Base-by-base conservation (phyloP, 2,329 filamentous ascomycete species). In the Epichloe sylvatica region DNA sequence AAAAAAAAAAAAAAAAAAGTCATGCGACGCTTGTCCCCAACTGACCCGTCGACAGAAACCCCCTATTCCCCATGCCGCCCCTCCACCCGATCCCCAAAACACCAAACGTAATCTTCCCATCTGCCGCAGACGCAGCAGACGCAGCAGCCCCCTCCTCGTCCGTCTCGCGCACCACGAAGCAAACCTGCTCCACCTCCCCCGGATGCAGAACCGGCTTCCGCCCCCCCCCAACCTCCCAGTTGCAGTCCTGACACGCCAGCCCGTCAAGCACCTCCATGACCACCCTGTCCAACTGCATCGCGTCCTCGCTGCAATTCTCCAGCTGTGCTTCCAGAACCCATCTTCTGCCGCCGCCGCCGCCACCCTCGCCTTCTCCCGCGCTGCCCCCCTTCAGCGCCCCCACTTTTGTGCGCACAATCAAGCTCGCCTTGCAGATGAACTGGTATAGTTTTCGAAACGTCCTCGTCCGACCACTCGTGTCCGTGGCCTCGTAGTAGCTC, bases 381-480 rank as follows among this genome's bases (percentile, higher is more conserved):
- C 49, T 44, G 33, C 49, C 45, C 15, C 49, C 45, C 15, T 74
- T 61, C 50, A 87, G 62, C 47, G 81, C 75, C 3, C 85, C 86
- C 3, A 88, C 79, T 65, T 97, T 98, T 1, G 91, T 96, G 54
- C 91, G 76, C 52, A 98, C 91, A 54, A 90, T 87, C 56, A 98
- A 72, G 52, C 89, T 85, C 38, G 87, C 81, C 70, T 94, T 91
- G 62, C 90, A 92, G 49, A 94, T 83, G 62, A 98, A 98, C 65
- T 97, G 92, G 66, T 97, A 98, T 52, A 98, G 70, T 69, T 97
- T 97, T 56, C 91, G 75, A 63, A 97, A 97, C 9, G 88, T 94
- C 52, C 92, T 75, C 37, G 86, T 83, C 46, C 87, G 77, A 3
- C 80, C 80, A 55, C 75, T 78, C 17, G 77, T 80, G 57, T 84